phyloP scores from a whole-genome alignment of 176 grass and related monocot species.

The Phoenix dactylifera region DNA sequence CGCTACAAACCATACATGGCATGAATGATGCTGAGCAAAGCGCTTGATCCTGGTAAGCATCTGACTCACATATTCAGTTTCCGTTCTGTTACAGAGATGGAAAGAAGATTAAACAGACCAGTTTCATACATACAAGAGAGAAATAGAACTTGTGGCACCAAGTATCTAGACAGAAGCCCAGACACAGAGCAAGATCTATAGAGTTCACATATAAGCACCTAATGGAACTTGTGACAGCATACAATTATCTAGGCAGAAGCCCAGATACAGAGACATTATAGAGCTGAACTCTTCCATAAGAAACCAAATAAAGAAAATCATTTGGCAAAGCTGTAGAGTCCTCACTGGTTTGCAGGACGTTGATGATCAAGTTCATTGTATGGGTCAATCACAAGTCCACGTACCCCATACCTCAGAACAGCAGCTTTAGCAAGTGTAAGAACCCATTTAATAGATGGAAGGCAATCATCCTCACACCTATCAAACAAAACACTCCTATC shows the following conservation, averaged over 20 bases:
- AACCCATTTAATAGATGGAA: slow-evolving; percentile 84
- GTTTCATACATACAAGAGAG: no score
- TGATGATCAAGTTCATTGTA: slow-evolving; percentile 99
- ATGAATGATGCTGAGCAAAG: slow-evolving; percentile 92
- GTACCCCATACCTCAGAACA: slow-evolving; percentile 73
- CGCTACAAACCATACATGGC: slow-evolving; percentile 99
- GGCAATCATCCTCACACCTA: slow-evolving; percentile 83
- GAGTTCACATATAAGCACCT: no score
- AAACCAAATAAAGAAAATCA: no score
- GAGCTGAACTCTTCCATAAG: no score
- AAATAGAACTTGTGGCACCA: no score
- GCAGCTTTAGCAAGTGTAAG: slow-evolving; percentile 76
- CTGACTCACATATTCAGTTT: slow-evolving; percentile 95
- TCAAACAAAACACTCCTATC: neutral
- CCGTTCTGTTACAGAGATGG: slow-evolving; percentile 43
- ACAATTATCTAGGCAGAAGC: no score
- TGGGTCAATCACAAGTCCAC: slow-evolving; percentile 94
- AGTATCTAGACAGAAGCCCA: no score
- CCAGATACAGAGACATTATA: no score
- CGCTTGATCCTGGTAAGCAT: slow-evolving; percentile 89
- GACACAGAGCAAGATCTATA: no score
- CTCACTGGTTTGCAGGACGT: slow-evolving; percentile 59
- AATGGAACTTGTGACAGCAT: no score
- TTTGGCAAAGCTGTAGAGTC: neutral
- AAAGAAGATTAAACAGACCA: neutral